Conservation (phyloP, 768 basidiomycete species). For the Podaxis sp. region DNA sequence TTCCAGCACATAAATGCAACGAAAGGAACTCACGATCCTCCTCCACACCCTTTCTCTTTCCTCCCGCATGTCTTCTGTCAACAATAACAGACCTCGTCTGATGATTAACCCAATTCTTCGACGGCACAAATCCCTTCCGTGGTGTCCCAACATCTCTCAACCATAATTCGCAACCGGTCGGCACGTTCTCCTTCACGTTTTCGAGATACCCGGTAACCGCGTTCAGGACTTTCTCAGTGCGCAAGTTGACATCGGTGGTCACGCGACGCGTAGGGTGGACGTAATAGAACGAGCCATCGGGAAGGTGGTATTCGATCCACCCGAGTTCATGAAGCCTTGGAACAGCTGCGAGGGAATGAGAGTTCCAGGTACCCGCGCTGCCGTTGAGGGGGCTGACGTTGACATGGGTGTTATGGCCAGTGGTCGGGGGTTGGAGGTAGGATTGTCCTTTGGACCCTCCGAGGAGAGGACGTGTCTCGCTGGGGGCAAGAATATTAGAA, state of each 20-base stretch:
- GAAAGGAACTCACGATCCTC: slow-evolving; percentile 44
- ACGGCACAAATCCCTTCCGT: slow-evolving; percentile 32
- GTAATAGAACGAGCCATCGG: slow-evolving; percentile 71
- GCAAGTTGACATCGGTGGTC: slow-evolving; percentile 72
- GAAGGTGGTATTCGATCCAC: slow-evolving; percentile 76
- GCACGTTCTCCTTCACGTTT: slow-evolving; percentile 23
- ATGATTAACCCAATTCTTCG: slow-evolving; percentile 68
- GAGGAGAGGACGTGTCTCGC: slow-evolving; percentile 56
- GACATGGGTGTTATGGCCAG: slow-evolving; percentile 19
- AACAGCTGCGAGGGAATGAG: slow-evolving; percentile 21
- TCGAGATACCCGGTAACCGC: slow-evolving; percentile 49
- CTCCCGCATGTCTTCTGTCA: slow-evolving; percentile 28
- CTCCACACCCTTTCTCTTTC: slow-evolving; percentile 23
- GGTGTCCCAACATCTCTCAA: slow-evolving; percentile 39
- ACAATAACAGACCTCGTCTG: slow-evolving; percentile 47
- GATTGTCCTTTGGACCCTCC: slow-evolving; percentile 25
- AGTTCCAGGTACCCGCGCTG: slow-evolving; percentile 17
- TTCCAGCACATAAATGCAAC: neutral
- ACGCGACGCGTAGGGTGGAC: slow-evolving; percentile 58
- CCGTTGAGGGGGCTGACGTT: slow-evolving; percentile 8
- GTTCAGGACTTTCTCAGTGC: slow-evolving; percentile 47
- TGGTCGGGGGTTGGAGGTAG: slow-evolving; percentile 25
- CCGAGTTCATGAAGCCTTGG: slow-evolving; percentile 54
- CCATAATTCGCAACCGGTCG: slow-evolving; percentile 59
- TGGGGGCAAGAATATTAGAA: slow-evolving; percentile 20